Evolutionary conservation across 345 rosid species (phyloP).

Genomic region (Zanthoxylum bungeanum): DNA sequence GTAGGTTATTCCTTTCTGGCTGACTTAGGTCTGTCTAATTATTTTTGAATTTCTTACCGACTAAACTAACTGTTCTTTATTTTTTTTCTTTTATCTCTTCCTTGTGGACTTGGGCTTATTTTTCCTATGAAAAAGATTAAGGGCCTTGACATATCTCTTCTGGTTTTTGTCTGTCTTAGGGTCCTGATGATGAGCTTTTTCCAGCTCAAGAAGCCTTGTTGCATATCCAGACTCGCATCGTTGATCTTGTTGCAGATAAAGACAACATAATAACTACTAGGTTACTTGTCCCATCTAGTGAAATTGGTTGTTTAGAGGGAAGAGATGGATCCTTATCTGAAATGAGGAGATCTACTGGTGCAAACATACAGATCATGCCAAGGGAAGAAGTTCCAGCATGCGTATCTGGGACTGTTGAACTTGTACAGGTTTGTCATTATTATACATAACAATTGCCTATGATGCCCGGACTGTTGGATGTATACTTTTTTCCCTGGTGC

Average conservation of each 20-base stretch:
- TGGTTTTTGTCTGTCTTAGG: conserved; percentile 41
- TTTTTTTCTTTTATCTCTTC: not conserved
- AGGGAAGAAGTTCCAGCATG: conserved; percentile 61
- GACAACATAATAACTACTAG: conserved; percentile 72
- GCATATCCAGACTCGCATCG: conserved; percentile 88
- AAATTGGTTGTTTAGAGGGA: conserved; percentile 81
- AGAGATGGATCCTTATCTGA: conserved; percentile 80
- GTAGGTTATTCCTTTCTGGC: not conserved
- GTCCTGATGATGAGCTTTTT: conserved; percentile 91
- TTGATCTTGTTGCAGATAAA: conserved; percentile 70
- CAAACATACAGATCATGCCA: conserved; percentile 64
- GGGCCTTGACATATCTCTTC: conserved; percentile 16
- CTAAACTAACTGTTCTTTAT: not conserved
- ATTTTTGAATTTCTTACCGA: conserved; percentile 1
- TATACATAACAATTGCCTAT: conserved; percentile 7
- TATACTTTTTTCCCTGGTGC: not conserved
- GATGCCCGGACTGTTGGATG: conserved; percentile 9
- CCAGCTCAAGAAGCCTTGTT: conserved; percentile 99
- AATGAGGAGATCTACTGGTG: conserved; percentile 71
- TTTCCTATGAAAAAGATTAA: not conserved
- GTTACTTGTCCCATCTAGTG: conserved; percentile 67
- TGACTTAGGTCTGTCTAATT: not conserved
- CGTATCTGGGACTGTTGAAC: conserved; percentile 60
- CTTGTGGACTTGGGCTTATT: conserved; percentile 1
- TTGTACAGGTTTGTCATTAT: conserved; percentile 68